Evolutionary conservation across 2,329 filamentous ascomycete species (phyloP).

Genomic region (Ophiostoma novo-ulmi): DNA sequence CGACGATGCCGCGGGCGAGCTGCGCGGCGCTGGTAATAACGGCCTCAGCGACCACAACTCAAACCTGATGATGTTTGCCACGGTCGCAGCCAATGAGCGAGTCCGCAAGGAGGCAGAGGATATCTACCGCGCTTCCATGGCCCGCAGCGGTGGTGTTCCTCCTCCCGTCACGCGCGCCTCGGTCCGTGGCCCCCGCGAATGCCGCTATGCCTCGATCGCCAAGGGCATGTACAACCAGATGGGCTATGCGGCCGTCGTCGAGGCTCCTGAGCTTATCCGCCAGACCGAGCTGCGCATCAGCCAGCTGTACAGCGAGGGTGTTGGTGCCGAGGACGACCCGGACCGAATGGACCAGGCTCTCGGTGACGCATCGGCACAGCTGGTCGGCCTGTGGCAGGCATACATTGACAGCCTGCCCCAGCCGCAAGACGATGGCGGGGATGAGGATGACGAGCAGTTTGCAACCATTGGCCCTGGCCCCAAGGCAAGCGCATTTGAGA

Average conservation of each 20-base stretch:
- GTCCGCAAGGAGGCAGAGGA: conserved; percentile 52
- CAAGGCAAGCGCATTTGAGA: conserved; percentile 59
- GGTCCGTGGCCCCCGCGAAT: conserved; percentile 43
- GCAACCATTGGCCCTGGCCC: conserved; percentile 62
- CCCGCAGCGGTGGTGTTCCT: conserved; percentile 37
- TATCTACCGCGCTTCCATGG: conserved; percentile 50
- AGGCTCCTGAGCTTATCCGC: conserved; percentile 67
- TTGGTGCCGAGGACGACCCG: conserved; percentile 51
- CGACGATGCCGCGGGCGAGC: conserved; percentile 14
- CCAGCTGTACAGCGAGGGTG: conserved; percentile 58
- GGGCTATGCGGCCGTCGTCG: conserved; percentile 57
- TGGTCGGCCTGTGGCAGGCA: conserved; percentile 53
- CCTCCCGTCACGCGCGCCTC: not conserved
- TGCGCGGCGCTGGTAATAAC: conserved; percentile 36
- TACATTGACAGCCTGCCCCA: conserved; percentile 43
- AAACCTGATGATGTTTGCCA: conserved; percentile 52
- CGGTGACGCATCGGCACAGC: conserved; percentile 47
- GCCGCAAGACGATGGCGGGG: conserved; percentile 29
- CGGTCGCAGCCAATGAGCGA: conserved; percentile 47
- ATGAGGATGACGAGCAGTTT: conserved; percentile 46
- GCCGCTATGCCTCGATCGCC: conserved; percentile 65
- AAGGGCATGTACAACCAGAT: conserved; percentile 60
- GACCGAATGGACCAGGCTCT: conserved; percentile 54
- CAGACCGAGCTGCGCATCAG: conserved; percentile 67
- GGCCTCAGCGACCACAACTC: conserved; percentile 28